Evolutionary conservation across 257 asterid species (phyloP).

Genomic region (Handroanthus guayacan): DNA sequence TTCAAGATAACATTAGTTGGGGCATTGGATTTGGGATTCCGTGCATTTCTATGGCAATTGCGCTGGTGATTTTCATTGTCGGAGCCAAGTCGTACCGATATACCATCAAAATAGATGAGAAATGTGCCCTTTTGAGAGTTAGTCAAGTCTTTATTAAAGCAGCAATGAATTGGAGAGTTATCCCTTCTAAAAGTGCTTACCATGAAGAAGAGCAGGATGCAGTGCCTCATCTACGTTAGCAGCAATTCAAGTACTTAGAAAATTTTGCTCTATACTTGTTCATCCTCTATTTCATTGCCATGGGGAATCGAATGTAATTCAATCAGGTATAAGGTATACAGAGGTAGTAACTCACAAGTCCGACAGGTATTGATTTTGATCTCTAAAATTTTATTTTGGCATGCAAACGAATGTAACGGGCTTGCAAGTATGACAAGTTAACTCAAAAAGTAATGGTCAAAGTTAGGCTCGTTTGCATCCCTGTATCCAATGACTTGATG

Average conservation of each 20-base stretch:
- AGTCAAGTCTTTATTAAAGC: slow-evolving; percentile 38
- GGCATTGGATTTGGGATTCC: slow-evolving; percentile 60
- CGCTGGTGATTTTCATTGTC: slow-evolving; percentile 36
- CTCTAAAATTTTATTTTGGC: no score
- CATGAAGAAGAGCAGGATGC: slow-evolving; percentile 31
- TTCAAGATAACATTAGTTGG: slow-evolving; percentile 63
- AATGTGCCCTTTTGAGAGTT: slow-evolving; percentile 36
- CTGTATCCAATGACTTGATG: neutral
- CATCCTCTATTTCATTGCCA: neutral
- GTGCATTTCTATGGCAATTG: slow-evolving; percentile 43
- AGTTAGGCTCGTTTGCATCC: no score
- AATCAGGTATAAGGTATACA: no score
- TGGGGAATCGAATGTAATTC: neutral
- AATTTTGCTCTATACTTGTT: neutral
- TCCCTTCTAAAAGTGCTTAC: slow-evolving; percentile 13
- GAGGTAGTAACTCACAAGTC: no score
- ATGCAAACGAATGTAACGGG: no score
- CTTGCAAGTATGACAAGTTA: no score
- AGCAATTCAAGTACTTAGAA: slow-evolving; percentile 42
- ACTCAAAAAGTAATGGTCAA: no score
- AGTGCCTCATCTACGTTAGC: slow-evolving; percentile 36
- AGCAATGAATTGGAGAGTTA: slow-evolving; percentile 35
- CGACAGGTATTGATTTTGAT: no score
- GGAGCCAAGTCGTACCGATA: slow-evolving; percentile 53
- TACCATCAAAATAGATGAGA: slow-evolving; percentile 35